Evolutionary conservation across 495 filamentous ascomycete species (phyloP).

Genomic region (Xylaria longipes): DNA sequence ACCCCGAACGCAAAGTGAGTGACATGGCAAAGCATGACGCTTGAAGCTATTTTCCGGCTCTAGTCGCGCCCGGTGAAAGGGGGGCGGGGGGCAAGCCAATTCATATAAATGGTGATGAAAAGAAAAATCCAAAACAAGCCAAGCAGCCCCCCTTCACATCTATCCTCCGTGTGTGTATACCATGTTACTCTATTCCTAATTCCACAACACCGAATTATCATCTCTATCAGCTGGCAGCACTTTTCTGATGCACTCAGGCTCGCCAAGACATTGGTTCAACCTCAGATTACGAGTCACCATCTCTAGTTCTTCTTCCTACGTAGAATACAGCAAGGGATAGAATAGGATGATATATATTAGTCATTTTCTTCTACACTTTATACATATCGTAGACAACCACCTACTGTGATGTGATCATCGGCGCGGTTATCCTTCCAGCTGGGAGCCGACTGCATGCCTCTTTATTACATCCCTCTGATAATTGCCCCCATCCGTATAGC

Average conservation of each 20-base stretch:
- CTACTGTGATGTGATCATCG: constrained; percentile 4
- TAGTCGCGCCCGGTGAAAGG: neutral
- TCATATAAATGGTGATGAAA: neutral
- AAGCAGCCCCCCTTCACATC: neutral
- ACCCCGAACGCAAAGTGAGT: neutral
- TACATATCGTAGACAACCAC: constrained; percentile 19
- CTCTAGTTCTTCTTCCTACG: neutral
- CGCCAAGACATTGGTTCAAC: neutral
- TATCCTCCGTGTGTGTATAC: neutral
- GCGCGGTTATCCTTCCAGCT: constrained; percentile 10
- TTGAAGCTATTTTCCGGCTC: neutral
- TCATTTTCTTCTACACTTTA: constrained; percentile 25
- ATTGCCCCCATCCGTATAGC: constrained; percentile 7
- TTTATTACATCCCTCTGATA: constrained; percentile 12
- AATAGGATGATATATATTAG: constrained; percentile 23
- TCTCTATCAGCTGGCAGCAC: neutral
- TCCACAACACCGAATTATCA: neutral
- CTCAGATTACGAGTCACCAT: neutral
- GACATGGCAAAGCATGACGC: neutral
- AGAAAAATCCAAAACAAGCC: too few species aligned
- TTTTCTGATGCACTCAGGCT: neutral
- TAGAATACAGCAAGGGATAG: neutral
- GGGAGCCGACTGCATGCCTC: constrained; percentile 1
- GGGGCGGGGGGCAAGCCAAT: too few species aligned
- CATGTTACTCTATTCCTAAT: neutral